Evolutionary conservation across 306 rosid species (phyloP), one percentile per base, ranked within the genome.

Genomic region (Ceratonia siliqua): DNA sequence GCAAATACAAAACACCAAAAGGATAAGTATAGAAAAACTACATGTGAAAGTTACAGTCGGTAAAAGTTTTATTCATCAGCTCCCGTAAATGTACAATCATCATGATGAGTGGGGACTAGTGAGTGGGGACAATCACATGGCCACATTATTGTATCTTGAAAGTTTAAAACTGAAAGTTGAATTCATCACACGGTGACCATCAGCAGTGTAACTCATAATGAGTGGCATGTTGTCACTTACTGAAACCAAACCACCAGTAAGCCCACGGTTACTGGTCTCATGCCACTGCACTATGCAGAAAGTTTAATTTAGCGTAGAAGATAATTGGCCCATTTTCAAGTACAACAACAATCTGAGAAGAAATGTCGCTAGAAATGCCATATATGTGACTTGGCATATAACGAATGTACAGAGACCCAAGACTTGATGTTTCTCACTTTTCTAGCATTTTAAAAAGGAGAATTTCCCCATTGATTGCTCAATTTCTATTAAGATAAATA

Each of bases 51-150:
- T 70, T 42, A 54, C 48, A 54, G 35, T 25, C 38, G 67, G 68
- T 41, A 18, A 41, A 55, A 28, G 14, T 54, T 54, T 53, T 32
- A 13, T 11, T 36, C 58, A 25, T 33, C 48, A 67, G 42, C 32
- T 45, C 5, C 49, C 33, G 62, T 46, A 27, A 2, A 38, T 20
- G 62, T 20, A 17, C 71, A 78, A 18, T 14, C 45, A 77, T 63
- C 73, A 72, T 24, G 50, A 61, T 6, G 20, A n/a, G n/a, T n/a
- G n/a, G n/a, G n/a, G n/a, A n/a, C n/a, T n/a, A n/a, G n/a, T n/a
- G n/a, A n/a, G n/a, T n/a, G n/a, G n/a, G n/a, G n/a, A 78, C 36
- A 70, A 72, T 55, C 74, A 78, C 82, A 78, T 63, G 78, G 70
- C 33, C 2, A 56, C 70, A 45, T 57, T 45, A 79, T 46, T 57